A percentile compares a stretch with the other conserved stretches of the same genome.
Conservation (phyloP, 495 filamentous ascomycete genomes). For the Penicillium fimorum region DNA sequence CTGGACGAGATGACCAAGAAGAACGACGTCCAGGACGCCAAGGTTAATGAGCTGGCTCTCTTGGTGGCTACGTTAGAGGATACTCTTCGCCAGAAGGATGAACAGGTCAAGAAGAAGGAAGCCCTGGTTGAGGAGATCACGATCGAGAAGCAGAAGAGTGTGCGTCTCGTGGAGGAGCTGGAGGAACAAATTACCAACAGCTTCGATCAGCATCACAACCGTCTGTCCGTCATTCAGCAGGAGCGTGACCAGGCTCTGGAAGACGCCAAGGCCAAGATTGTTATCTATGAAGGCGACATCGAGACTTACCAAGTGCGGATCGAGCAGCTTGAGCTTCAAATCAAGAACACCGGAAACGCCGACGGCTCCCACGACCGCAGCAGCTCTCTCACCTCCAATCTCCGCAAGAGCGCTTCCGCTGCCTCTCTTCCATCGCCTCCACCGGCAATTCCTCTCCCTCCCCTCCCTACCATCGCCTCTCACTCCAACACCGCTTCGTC, state of each 20-base stretch:
- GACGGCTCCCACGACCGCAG: conserved; percentile 60
- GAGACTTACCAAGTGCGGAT: conserved; percentile 51
- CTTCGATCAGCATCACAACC: conserved; percentile 91
- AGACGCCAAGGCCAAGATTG: conserved; percentile 47
- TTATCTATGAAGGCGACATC: conserved; percentile 50
- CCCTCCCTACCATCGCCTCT: conserved; percentile 45
- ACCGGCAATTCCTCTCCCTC: conserved; percentile 88
- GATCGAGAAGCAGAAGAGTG: conserved; percentile 76
- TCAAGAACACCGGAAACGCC: conserved; percentile 44
- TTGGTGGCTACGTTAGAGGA: conserved; percentile 58
- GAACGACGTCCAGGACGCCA: conserved; percentile 39
- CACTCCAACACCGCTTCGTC: conserved; percentile 39
- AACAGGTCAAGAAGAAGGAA: conserved; percentile 69
- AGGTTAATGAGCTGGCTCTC: conserved; percentile 50
- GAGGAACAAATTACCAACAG: conserved; percentile 95
- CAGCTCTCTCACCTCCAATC: conserved; percentile 71
- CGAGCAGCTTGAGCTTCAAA: conserved; percentile 51
- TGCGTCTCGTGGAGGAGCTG: conserved; percentile 87
- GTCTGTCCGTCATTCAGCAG: conserved; percentile 65
- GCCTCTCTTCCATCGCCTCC: conserved; percentile 89
- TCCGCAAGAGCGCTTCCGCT: conserved; percentile 83
- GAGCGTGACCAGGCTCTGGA: conserved; percentile 51
- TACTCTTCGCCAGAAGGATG: conserved; percentile 66
- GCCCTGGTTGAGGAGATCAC: conserved; percentile 56
- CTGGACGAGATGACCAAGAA: conserved; percentile 39